Evolutionary conservation across 1,284 basidiomycete genomes (phyloP).

Genomic region (Ganoderma meredithae): DNA sequence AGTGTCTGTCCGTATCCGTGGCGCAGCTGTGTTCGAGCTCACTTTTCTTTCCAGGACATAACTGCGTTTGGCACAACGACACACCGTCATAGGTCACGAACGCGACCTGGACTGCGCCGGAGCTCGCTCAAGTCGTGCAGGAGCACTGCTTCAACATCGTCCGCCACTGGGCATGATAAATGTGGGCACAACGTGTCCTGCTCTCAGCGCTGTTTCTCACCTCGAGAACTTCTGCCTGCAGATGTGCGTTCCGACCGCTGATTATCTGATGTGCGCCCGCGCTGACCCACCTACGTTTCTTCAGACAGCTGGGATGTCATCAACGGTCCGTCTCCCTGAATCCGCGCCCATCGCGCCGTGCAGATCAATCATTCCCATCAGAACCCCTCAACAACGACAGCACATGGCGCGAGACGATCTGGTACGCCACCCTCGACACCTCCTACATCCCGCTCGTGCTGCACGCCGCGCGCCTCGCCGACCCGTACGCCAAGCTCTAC

Average conservation of each 20-base stretch:
- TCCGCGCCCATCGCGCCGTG: too few relatives aligned
- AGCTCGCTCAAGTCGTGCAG: conserved; percentile 52
- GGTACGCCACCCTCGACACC: conserved; percentile 52
- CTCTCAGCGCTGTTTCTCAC: background rate
- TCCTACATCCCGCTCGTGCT: conserved; percentile 53
- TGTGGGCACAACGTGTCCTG: conserved; percentile 45
- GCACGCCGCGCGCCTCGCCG: conserved; percentile 51
- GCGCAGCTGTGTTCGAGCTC: background rate
- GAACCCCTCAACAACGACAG: conserved; percentile 67
- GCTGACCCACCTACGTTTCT: background rate
- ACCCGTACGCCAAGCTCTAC: conserved; percentile 47
- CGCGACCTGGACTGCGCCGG: conserved; percentile 49
- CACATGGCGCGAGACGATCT: conserved; percentile 53
- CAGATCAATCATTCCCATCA: too few relatives aligned
- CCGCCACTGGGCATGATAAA: conserved; percentile 55
- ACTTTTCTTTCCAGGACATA: conserved; percentile 44
- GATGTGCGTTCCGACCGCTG: conserved; percentile 5
- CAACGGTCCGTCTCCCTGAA: conserved; percentile 44
- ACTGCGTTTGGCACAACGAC: conserved; percentile 61
- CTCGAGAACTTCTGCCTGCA: background rate
- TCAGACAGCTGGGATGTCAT: conserved; percentile 47
- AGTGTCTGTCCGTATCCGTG: background rate
- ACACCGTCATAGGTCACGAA: conserved; percentile 57
- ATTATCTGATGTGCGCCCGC: background rate
- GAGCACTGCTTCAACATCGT: conserved; percentile 57